Evolutionary conservation across 2,329 filamentous ascomycete species (phyloP), one percentile per base, ranked within the genome.

Genomic region (Hypoxylon rubiginosum): DNA sequence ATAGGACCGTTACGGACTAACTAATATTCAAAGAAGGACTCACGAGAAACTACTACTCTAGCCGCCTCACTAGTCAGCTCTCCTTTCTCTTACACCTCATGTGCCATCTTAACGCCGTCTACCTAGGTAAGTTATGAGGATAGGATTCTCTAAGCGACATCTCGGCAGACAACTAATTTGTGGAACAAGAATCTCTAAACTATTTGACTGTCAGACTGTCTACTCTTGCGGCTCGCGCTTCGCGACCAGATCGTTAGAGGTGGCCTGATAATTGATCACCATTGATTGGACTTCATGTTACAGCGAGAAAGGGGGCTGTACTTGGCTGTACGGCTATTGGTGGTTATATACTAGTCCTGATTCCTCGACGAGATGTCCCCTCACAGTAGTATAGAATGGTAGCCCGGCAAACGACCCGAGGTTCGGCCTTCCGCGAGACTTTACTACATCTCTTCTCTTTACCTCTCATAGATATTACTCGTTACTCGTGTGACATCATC

Each of bases 401-500:
- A 28, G 24, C 5, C 24, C 53, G 54, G 53, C 19, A 62, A 19
- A 39, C 58, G n/a, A 17, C 28, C n/a, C 24, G 19, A 8, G 36
- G 13, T 17, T 21, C 17, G 24, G 39, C 10, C 13, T 10, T 26
- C 43, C 13, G 9, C 17, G 13, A 1, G 46, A 49, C 43, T 21
- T 30, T 43, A 17, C 43, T 15, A 19, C 45, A 17, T 39, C 36
- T 19, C 54, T n/a, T n/a, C 10, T 24, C 13, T 50, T 46, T 3
- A n/a, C 46, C 13, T 34, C 32, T 21, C 49, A 24, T 36, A 39
- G 13, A 30, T 10, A 34, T 19, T 17, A 19, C n/a, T n/a, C 15
- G n/a, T 4, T n/a, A 34, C n/a, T n/a, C n/a, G n/a, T n/a, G 54
- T 62, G 58, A 66, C 55, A 66, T 68, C 66, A 66, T 30, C 19